phyloP scores from a whole-genome alignment of 148 eudicot species.

The Vaccinium macrocarpon region DNA sequence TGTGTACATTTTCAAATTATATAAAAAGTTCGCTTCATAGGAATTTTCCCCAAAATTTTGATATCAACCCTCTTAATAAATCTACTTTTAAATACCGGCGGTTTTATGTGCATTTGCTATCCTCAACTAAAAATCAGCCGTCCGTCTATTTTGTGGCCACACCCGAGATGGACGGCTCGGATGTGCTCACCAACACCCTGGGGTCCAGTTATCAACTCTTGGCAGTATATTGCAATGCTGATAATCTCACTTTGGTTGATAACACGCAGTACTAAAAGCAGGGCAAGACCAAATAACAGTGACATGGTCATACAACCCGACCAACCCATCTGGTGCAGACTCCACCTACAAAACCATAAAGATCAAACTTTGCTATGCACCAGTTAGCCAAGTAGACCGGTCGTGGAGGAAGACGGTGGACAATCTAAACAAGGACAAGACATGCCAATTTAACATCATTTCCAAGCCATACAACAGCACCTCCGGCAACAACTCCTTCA shows the following conservation, averaged over 20 bases:
- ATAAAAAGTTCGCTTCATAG: no score
- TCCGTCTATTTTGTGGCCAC: no score
- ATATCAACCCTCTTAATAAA: no score
- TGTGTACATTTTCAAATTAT: no score
- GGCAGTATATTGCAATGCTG: no score
- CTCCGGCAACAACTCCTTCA: conserved; percentile 25
- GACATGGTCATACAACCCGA: conserved; percentile 47
- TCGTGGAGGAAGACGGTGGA: conserved; percentile 66
- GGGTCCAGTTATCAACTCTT: no score
- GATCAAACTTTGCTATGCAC: conserved; percentile 63
- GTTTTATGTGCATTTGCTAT: no score
- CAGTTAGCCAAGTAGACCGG: conserved; percentile 67
- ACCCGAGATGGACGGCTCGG: no score
- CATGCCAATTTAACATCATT: conserved; percentile 53
- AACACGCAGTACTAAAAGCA: conserved; percentile 36
- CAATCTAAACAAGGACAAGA: conserved; percentile 59
- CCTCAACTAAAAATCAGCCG: no score
- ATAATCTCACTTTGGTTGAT: not conserved
- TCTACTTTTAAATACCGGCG: no score
- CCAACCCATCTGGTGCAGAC: conserved; percentile 25
- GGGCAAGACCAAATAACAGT: conserved; percentile 46
- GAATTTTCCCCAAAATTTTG: no score
- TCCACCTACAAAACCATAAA: conserved; percentile 51
- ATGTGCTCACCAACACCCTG: no score
- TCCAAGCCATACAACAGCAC: conserved; percentile 28